Conservation (phyloP, 2,329 filamentous ascomycete genomes). For the Ceratocystis ficicola region DNA sequence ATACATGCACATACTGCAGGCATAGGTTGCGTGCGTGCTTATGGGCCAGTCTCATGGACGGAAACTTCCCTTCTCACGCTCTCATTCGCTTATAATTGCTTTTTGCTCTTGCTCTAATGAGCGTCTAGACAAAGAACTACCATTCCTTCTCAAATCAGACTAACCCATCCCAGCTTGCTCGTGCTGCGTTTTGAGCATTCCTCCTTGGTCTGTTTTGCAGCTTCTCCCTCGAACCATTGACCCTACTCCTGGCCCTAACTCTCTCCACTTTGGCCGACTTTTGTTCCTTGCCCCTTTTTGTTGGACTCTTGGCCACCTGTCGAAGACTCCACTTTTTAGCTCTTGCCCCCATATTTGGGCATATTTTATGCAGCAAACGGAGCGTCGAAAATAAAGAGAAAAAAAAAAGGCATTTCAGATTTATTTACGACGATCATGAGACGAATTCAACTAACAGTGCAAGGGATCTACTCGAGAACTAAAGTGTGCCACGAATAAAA, state of each 20-base stretch:
- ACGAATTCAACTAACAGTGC: not conserved
- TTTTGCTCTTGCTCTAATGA: not conserved
- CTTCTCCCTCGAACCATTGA: not conserved
- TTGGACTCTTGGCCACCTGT: not conserved
- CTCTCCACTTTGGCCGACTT: conserved; percentile 2
- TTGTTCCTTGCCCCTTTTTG: not conserved
- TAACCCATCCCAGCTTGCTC: not conserved
- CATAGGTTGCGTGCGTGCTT: not conserved
- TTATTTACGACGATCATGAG: not conserved
- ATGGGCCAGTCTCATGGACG: not conserved
- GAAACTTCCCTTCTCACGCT: not conserved
- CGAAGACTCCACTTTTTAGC: not conserved
- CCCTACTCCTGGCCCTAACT: not conserved
- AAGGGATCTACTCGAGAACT: not conserved
- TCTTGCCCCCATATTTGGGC: not conserved
- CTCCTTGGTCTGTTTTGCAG: conserved; percentile 3
- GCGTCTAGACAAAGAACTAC: not conserved
- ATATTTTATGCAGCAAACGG: conserved; percentile 5
- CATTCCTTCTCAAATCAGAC: conserved; percentile 4
- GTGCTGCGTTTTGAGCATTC: not conserved
- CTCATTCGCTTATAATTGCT: not conserved
- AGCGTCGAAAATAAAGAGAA: not conserved
- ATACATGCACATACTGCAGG: not conserved
- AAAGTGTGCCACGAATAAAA: not conserved
- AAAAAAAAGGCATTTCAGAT: not conserved